Percentiles rank a stretch among this genome's conserved stretches.
phyloP scores from a whole-genome alignment of 2,329 filamentous ascomycete genomes.

The Domatiomyces catenatus region DNA sequence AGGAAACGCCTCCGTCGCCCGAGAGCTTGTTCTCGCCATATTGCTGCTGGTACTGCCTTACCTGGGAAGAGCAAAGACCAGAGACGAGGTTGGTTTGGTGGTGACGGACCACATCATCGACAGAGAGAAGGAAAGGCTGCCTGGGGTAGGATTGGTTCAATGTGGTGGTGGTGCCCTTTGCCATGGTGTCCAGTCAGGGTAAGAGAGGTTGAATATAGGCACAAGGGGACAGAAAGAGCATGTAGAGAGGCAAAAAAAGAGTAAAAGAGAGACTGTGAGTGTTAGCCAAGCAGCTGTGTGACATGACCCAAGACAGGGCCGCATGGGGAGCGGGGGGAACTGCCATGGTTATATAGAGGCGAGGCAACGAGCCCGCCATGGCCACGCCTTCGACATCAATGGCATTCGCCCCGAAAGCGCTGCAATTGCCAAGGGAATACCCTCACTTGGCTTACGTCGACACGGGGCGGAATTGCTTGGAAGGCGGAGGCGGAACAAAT shows the following conservation, averaged over 20 bases:
- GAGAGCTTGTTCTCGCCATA: conserved; percentile 38
- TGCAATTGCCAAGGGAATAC: neutral
- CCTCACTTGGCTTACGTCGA: neutral
- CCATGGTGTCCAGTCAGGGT: conserved; percentile 7
- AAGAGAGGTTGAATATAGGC: neutral
- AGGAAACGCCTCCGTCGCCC: conserved; percentile 30
- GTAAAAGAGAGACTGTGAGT: neutral
- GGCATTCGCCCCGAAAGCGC: neutral
- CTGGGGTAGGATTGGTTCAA: conserved; percentile 19
- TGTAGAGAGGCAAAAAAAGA: neutral
- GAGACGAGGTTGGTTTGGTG: conserved; percentile 34
- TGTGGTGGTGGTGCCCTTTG: conserved; percentile 6
- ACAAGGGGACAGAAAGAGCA: neutral
- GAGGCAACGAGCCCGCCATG: neutral
- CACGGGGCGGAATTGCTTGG: neutral
- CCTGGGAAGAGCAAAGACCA: conserved; percentile 31
- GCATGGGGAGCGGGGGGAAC: neutral
- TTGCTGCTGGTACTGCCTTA: conserved; percentile 29
- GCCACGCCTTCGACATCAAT: neutral
- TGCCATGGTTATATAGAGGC: neutral
- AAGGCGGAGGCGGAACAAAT: neutral
- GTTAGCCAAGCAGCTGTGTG: neutral
- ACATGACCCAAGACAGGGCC: neutral
- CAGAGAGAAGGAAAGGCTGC: conserved; percentile 23
- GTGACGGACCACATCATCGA: conserved; percentile 28